Conservation (phyloP, 108 stramenopile genomes). For the Discostella stelligeroides region DNA sequence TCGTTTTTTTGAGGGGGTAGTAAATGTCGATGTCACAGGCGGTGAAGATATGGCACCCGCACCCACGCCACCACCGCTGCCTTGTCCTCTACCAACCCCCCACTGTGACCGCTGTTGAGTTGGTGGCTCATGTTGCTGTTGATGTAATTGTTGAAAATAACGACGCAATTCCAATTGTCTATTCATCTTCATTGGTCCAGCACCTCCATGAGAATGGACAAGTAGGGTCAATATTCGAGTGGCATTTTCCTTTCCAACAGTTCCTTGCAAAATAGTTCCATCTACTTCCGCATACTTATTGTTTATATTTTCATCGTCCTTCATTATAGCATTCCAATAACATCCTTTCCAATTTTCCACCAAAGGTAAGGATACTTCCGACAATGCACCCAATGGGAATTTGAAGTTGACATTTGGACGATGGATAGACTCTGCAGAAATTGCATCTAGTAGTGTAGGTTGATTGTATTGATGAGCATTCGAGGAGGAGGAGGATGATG, state of each 20-base stretch:
- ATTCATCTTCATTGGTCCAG: background rate
- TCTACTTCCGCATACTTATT: background rate
- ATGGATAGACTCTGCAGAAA: conserved; percentile 66
- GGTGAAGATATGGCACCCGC: conserved; percentile 1
- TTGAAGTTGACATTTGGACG: conserved; percentile 59
- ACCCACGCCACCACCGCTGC: background rate
- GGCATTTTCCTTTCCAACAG: conserved; percentile 41
- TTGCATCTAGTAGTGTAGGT: conserved; percentile 71
- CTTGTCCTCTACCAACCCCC: background rate
- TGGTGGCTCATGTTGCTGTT: conserved; percentile 13
- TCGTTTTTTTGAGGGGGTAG: conserved; percentile 13
- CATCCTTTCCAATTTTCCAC: conserved; percentile 39
- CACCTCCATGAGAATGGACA: background rate
- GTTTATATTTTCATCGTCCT: background rate
- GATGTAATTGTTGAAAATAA: conserved; percentile 21
- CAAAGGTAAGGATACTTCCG: background rate
- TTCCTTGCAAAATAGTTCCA: conserved; percentile 6
- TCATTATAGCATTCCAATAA: conserved; percentile 21
- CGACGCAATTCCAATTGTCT: conserved; percentile 26
- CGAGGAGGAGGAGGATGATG: background rate
- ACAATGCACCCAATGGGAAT: conserved; percentile 54
- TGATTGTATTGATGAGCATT: conserved; percentile 9
- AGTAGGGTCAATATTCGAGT: conserved; percentile 27
- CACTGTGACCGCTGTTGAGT: background rate
- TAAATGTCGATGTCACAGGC: conserved; percentile 4